Conservation (phyloP, 768 basidiomycete genomes). For the Amanita rubescens region DNA sequence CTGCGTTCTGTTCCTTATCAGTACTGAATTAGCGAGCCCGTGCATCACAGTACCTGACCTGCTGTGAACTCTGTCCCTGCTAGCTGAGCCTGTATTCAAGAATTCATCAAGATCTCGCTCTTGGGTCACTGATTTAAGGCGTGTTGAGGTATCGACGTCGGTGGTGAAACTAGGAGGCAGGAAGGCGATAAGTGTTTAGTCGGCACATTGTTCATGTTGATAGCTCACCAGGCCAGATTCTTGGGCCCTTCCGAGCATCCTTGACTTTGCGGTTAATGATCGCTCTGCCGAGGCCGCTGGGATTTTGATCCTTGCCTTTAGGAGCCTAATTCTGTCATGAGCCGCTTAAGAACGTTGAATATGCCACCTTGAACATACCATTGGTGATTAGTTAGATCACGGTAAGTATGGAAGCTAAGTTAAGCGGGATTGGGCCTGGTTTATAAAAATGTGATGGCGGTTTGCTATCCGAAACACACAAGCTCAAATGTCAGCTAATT, state of each 20-base stretch:
- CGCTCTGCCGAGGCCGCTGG: slow-evolving; percentile 86
- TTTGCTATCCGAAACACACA: too few species aligned
- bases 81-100: slow-evolving; percentile 85
- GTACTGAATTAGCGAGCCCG: background rate
- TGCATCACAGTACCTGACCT: slow-evolving; percentile 40
- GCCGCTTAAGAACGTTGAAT: background rate
- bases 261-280: slow-evolving; percentile 90
- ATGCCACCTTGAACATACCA: background rate
- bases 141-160: slow-evolving; percentile 58
- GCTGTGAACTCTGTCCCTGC: slow-evolving; percentile 96
- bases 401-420: too few species aligned
- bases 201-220: background rate
- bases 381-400: too few species aligned
- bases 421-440: too few species aligned
- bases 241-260: slow-evolving; percentile 54
- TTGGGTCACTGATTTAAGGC: slow-evolving; percentile 89
- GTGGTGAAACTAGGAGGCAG: slow-evolving; percentile 56
- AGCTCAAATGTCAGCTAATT: too few species aligned
- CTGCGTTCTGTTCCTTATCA: slow-evolving; percentile 48
- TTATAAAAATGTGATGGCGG: too few species aligned
- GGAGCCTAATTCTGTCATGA: slow-evolving; percentile 35
- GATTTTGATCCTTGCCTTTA: slow-evolving; percentile 54
- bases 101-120: slow-evolving; percentile 96
- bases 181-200: slow-evolving; percentile 7
- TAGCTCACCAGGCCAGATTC: slow-evolving; percentile 61